Conservation (phyloP, 495 filamentous ascomycete species). For the Podospora anserina region DNA sequence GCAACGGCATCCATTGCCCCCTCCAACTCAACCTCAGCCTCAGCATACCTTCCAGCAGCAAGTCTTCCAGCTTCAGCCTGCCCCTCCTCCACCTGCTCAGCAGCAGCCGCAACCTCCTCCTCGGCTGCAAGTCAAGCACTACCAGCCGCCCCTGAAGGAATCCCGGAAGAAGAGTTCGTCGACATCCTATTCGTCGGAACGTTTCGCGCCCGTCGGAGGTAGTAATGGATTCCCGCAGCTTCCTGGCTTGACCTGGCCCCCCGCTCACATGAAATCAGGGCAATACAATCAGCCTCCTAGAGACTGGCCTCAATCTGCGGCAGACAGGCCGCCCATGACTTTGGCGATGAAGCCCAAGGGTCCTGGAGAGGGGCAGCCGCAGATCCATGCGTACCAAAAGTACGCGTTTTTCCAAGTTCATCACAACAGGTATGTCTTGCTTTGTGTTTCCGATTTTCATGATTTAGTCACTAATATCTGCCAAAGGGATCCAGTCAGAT, state of each 20-base stretch:
- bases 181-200: slow-evolving; percentile 29
- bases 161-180: slow-evolving; percentile 22
- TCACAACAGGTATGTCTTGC: slow-evolving; percentile 43
- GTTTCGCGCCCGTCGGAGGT: slow-evolving; percentile 40
- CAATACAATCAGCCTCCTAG: slow-evolving; percentile 32
- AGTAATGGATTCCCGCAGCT: slow-evolving; percentile 41
- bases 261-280: slow-evolving; percentile 39
- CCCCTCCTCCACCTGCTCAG: slow-evolving; percentile 13
- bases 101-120: slow-evolving; percentile 15
- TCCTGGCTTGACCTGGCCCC: slow-evolving; percentile 38
- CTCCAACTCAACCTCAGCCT: slow-evolving; percentile 4
- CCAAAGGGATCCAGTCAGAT: slow-evolving; percentile 43
- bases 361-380: slow-evolving; percentile 24
- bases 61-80: slow-evolving; percentile 10
- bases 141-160: slow-evolving; percentile 21
- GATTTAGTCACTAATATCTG: slow-evolving; percentile 15
- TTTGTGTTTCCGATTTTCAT: slow-evolving; percentile 6
- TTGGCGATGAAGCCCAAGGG: slow-evolving; percentile 32
- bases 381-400: slow-evolving; percentile 35
- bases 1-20: slow-evolving; percentile 12
- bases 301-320: slow-evolving; percentile 30
- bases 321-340: slow-evolving; percentile 30
- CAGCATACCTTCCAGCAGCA: slow-evolving; percentile 14
- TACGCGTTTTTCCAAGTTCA: slow-evolving; percentile 54
- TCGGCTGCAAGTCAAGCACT: slow-evolving; percentile 21